Conservation (phyloP, 805 yeast species). For the Ogataea nonfermentans region DNA sequence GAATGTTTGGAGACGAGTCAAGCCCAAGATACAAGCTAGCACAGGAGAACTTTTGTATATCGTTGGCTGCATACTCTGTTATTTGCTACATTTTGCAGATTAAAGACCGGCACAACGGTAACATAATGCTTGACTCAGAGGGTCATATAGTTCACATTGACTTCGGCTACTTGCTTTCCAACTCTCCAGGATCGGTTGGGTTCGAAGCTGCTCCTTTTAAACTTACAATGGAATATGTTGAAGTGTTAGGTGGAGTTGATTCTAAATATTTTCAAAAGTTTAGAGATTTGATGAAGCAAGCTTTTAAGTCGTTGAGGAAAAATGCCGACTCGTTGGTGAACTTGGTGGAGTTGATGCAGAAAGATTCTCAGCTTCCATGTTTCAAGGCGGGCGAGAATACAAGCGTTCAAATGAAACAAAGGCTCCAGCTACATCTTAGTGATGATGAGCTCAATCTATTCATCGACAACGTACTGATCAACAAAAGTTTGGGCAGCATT, state of each 20-base stretch:
- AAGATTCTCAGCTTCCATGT: slow-evolving; percentile 87
- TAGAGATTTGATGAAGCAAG: slow-evolving; percentile 60
- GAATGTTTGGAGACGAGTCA: slow-evolving; percentile 67
- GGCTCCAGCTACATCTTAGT: slow-evolving; percentile 73
- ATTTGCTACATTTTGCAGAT: slow-evolving; percentile 88
- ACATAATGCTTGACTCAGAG: slow-evolving; percentile 92
- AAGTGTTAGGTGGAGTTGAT: slow-evolving; percentile 76
- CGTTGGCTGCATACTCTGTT: slow-evolving; percentile 89
- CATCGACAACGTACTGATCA: slow-evolving; percentile 75
- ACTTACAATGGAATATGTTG: slow-evolving; percentile 84
- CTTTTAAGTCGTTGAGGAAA: slow-evolving; percentile 71
- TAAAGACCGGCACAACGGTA: slow-evolving; percentile 96
- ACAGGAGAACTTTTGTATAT: slow-evolving; percentile 78
- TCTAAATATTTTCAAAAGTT: slow-evolving; percentile 61
- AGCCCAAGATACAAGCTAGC: slow-evolving; percentile 64
- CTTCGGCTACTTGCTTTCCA: slow-evolving; percentile 88
- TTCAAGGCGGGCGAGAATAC: slow-evolving; percentile 87
- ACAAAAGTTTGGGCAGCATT: slow-evolving; percentile 79
- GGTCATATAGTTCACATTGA: slow-evolving; percentile 96
- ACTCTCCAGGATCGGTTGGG: slow-evolving; percentile 96
- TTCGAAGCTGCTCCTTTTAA: slow-evolving; percentile 98
- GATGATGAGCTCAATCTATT: slow-evolving; percentile 73
- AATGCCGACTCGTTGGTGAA: slow-evolving; percentile 72
- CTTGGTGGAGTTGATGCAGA: slow-evolving; percentile 92
- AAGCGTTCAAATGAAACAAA: slow-evolving; percentile 69